Evolutionary conservation across 495 filamentous ascomycete genomes (phyloP).

Genomic region (Aspergillus conjunctus): DNA sequence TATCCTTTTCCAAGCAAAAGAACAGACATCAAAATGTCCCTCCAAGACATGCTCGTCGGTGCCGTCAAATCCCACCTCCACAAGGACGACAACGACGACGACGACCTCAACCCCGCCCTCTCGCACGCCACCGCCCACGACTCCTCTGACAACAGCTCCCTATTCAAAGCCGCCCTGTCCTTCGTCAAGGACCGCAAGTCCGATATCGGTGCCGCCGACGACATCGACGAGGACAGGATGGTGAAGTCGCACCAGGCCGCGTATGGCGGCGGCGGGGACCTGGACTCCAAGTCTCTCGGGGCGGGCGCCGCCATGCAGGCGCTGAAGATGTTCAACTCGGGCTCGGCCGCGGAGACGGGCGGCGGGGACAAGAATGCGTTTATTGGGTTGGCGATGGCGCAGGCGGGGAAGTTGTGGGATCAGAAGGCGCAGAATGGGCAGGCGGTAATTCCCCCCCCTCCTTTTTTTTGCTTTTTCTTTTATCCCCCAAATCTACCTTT

Average conservation of each 20-base stretch:
- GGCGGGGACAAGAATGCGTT: slow-evolving; percentile 58
- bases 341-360: slow-evolving; percentile 25
- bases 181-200: slow-evolving; percentile 50
- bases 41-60: slow-evolving; percentile 15
- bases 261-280: slow-evolving; percentile 48
- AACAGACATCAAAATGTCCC: slow-evolving; percentile 9
- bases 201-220: slow-evolving; percentile 34
- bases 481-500: too few relatives aligned
- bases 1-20: not conserved
- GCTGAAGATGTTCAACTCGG: slow-evolving; percentile 63
- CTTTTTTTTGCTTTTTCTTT: not conserved
- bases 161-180: slow-evolving; percentile 54
- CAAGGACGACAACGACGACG: slow-evolving; percentile 21
- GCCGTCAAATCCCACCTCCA: slow-evolving; percentile 15
- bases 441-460: slow-evolving; percentile 43
- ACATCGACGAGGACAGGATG: slow-evolving; percentile 59
- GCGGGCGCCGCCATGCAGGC: slow-evolving; percentile 68
- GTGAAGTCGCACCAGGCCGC: slow-evolving; percentile 58
- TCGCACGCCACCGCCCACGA: slow-evolving; percentile 50
- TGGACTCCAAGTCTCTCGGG: slow-evolving; percentile 49
- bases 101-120: slow-evolving; percentile 51
- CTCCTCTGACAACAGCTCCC: slow-evolving; percentile 33
- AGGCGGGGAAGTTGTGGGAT: slow-evolving; percentile 69
- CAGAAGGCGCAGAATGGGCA: slow-evolving; percentile 49
- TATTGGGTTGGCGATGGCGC: slow-evolving; percentile 67